A percentile compares a stretch with the other conserved stretches of the same genome.
phyloP scores from a whole-genome alignment of 805 yeast species.

The Kodamaea laetipori region DNA sequence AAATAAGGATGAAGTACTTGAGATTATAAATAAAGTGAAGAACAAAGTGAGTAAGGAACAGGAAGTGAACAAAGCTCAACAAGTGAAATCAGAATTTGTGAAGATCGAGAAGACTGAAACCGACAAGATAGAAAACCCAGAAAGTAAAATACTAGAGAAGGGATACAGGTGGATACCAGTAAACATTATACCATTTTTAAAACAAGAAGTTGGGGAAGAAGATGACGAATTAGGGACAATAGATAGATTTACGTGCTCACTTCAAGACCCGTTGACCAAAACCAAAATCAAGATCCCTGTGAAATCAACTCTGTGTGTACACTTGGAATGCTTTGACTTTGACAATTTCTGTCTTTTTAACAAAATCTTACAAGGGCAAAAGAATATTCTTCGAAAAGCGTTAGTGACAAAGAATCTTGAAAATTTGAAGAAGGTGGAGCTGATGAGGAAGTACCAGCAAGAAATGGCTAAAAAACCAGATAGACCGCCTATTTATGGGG shows the following conservation, averaged over 20 bases:
- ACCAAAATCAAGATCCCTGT: conserved; percentile 42
- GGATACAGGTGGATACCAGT: conserved; percentile 23
- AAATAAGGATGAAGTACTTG: not conserved
- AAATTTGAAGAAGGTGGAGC: conserved; percentile 11
- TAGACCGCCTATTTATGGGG: too few species aligned
- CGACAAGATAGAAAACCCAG: not conserved
- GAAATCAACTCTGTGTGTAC: conserved; percentile 38
- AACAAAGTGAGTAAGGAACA: too few species aligned
- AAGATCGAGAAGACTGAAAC: not conserved
- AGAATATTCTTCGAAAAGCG: conserved; percentile 25
- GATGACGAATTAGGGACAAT: conserved; percentile 36
- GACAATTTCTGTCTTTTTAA: conserved; percentile 43
- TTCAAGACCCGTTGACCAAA: conserved; percentile 44
- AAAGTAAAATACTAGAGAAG: not conserved
- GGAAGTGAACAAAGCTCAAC: not conserved
- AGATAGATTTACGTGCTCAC: conserved; percentile 39
- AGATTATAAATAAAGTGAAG: not conserved
- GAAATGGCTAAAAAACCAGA: too few species aligned
- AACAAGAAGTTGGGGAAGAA: conserved; percentile 30
- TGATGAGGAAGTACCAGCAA: conserved; percentile 14
- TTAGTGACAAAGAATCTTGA: conserved; percentile 30
- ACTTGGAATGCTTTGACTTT: conserved; percentile 48
- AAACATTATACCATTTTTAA: conserved; percentile 30
- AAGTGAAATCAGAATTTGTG: not conserved
- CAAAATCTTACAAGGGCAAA: conserved; percentile 32